Percentiles rank a stretch among this genome's conserved stretches.
Conservation (phyloP, 1,284 basidiomycete genomes). For the Microbotryum saponariae region DNA sequence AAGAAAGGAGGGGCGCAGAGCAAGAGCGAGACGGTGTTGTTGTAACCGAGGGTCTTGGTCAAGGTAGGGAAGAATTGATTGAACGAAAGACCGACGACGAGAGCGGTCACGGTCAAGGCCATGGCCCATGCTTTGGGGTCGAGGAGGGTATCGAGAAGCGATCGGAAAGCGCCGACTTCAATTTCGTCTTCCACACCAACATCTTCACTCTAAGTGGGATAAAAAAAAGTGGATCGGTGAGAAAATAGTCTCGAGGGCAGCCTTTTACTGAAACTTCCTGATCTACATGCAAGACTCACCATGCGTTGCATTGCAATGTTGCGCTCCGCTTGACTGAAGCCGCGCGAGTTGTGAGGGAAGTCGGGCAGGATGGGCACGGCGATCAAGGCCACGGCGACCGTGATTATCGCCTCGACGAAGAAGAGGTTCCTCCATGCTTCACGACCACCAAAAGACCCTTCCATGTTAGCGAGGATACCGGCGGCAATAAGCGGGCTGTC, state of each 20-base stretch:
- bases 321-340: constrained; percentile 51
- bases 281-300: too few species aligned
- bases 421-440: constrained; percentile 71
- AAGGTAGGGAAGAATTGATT: constrained; percentile 48
- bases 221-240: too few species aligned
- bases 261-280: too few species aligned
- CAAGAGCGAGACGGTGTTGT: constrained; percentile 40
- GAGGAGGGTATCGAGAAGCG: constrained; percentile 37
- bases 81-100: constrained; percentile 56
- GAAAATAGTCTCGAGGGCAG: too few species aligned
- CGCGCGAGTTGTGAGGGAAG: constrained; percentile 45
- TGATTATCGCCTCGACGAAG: constrained; percentile 53
- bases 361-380: constrained; percentile 67
- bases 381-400: constrained; percentile 36
- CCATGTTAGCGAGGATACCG: constrained; percentile 61
- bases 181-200: too few species aligned
- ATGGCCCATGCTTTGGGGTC: constrained; percentile 51
- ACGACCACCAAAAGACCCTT: constrained; percentile 59
- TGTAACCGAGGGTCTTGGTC: constrained; percentile 48
- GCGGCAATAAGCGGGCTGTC: constrained; percentile 50
- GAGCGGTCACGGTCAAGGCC: constrained; percentile 26
- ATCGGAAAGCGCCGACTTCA: too few species aligned
- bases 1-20: constrained; percentile 43
- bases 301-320: constrained; percentile 62
- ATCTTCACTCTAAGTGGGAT: too few species aligned